Conservation (phyloP, 768 basidiomycete genomes). For the Amyloporia xantha region DNA sequence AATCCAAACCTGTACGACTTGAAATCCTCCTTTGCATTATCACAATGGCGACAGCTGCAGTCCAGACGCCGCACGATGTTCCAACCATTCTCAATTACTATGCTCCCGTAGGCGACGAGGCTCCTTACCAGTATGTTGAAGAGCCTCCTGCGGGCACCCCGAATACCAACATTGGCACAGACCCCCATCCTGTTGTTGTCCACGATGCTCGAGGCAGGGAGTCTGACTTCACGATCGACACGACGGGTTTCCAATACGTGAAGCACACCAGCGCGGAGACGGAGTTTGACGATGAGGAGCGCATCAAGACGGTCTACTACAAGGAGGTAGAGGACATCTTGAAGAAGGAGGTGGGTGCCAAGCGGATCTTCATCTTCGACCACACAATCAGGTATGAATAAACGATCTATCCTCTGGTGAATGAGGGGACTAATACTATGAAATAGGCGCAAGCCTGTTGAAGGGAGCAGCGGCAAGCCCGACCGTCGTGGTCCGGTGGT, state of each 20-base stretch:
- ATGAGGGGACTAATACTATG: slow-evolving; percentile 18
- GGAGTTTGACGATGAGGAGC: slow-evolving; percentile 26
- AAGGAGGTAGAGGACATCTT: slow-evolving; percentile 35
- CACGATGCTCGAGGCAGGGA: slow-evolving; percentile 28
- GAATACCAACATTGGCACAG: slow-evolving; percentile 25
- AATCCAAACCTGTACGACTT: no score
- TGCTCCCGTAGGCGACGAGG: slow-evolving; percentile 22
- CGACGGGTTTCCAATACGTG: slow-evolving; percentile 38
- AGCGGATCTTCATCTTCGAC: slow-evolving; percentile 38
- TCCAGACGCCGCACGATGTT: slow-evolving; percentile 29
- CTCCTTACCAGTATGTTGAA: slow-evolving; percentile 30
- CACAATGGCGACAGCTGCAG: slow-evolving; percentile 18
- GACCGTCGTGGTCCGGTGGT: slow-evolving; percentile 27
- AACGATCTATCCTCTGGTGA: slow-evolving; percentile 25
- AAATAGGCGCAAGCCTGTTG: neutral
- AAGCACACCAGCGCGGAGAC: slow-evolving; percentile 18
- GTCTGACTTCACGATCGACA: slow-evolving; percentile 25
- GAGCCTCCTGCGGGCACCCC: slow-evolving; percentile 15
- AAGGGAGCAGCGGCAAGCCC: neutral
- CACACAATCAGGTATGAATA: slow-evolving; percentile 35
- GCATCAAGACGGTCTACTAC: slow-evolving; percentile 34
- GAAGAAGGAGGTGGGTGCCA: slow-evolving; percentile 34
- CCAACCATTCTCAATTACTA: slow-evolving; percentile 34
- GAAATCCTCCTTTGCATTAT: neutral
- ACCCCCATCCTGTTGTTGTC: slow-evolving; percentile 20